phyloP scores from a whole-genome alignment of 106 monocot genomes.

The Xerophyta viscosa region DNA sequence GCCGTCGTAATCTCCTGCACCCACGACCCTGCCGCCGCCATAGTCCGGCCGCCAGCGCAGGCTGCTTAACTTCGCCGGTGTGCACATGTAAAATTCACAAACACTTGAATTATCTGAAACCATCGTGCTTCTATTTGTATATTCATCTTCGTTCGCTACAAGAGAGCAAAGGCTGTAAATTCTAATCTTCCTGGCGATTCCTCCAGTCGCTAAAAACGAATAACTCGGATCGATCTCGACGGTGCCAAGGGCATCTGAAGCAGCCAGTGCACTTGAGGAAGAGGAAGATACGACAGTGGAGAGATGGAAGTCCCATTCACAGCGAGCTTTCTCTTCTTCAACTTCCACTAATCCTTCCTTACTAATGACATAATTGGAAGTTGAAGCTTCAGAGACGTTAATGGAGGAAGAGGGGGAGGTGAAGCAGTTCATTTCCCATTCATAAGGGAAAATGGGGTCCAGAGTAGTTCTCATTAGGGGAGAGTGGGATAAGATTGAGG shows the following conservation, averaged over 20 bases:
- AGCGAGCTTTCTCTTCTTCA: conserved; percentile 15
- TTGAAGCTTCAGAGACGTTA: background rate
- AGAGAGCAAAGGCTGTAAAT: conserved; percentile 28
- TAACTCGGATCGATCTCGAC: conserved; percentile 54
- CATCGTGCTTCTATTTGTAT: background rate
- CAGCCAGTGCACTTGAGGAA: background rate
- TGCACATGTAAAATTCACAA: conserved; percentile 52
- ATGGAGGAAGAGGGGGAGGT: background rate
- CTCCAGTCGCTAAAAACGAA: conserved; percentile 73
- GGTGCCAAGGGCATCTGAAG: conserved; percentile 67
- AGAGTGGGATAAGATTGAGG: too few relatives aligned
- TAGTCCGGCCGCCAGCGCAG: conserved; percentile 43
- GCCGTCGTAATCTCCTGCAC: conserved; percentile 86
- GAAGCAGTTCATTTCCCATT: conserved; percentile 2
- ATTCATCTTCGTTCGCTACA: background rate
- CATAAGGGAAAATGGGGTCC: too few relatives aligned
- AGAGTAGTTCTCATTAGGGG: too few relatives aligned
- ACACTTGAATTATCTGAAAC: conserved; percentile 11
- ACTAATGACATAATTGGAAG: too few relatives aligned
- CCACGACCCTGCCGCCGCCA: conserved; percentile 16
- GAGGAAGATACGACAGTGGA: conserved; percentile 33
- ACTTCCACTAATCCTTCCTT: background rate
- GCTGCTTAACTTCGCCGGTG: conserved; percentile 96
- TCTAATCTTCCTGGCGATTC: conserved; percentile 75
- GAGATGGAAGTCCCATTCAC: conserved; percentile 75